Conservation (phyloP, 441 rosid species). For the Pelargonium myrrhifolium region DNA sequence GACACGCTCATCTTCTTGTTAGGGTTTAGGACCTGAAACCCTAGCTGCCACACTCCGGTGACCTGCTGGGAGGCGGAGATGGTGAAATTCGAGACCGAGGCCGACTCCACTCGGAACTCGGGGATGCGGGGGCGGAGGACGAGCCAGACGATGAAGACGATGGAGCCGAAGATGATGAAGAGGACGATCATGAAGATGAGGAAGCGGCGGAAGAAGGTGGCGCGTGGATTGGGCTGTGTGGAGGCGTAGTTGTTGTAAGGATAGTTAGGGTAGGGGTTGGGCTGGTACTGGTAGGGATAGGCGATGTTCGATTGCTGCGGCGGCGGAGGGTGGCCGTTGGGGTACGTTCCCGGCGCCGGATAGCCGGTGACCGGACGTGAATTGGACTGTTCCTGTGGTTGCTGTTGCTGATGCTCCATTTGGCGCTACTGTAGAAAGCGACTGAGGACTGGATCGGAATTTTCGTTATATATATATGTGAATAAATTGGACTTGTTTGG, state of each 20-base stretch:
- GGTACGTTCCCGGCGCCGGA: slow-evolving; percentile 30
- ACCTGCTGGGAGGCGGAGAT: slow-evolving; percentile 35
- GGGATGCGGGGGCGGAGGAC: slow-evolving; percentile 68
- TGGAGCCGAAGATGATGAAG: slow-evolving; percentile 35
- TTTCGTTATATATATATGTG: not conserved
- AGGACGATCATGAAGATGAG: slow-evolving; percentile 21
- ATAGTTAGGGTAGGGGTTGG: slow-evolving; percentile 28
- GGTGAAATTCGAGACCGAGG: slow-evolving; percentile 54
- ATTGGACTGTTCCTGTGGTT: slow-evolving; percentile 35
- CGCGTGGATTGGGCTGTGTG: slow-evolving; percentile 33
- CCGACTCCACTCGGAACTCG: slow-evolving; percentile 32
- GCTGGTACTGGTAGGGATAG: slow-evolving; percentile 32
- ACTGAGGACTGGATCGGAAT: not conserved
- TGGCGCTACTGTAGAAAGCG: not conserved
- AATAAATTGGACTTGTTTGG: too few species aligned
- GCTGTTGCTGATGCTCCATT: not conserved
- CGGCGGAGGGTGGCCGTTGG: slow-evolving; percentile 36
- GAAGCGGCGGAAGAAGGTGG: slow-evolving; percentile 42
- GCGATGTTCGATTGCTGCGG: slow-evolving; percentile 26
- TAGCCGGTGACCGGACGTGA: slow-evolving; percentile 53
- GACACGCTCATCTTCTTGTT: slow-evolving; percentile 57
- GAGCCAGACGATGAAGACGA: slow-evolving; percentile 57
- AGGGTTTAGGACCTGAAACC: slow-evolving; percentile 48
- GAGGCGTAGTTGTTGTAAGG: slow-evolving; percentile 33
- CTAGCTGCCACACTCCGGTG: slow-evolving; percentile 47